These are phyloP conservation scores for Lactifluus piperatus DNA, from an alignment of 768 basidiomycete genomes.

Conservation along the genomic window DNA sequence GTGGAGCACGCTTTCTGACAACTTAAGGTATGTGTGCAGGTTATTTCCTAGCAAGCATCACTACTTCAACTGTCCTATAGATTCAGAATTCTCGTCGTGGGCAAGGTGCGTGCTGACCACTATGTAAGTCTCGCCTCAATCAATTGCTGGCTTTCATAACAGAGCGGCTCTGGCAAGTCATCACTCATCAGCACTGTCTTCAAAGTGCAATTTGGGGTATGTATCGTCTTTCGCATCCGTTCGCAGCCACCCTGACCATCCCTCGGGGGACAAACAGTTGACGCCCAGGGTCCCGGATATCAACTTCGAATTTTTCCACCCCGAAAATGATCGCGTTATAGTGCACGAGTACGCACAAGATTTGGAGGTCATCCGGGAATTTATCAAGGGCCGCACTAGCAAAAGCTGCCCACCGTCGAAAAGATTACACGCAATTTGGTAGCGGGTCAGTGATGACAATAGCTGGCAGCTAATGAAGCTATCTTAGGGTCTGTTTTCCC, in stretches of 20 bases:
- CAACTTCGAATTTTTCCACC: not conserved
- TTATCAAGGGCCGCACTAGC: not conserved
- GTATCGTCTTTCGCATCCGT: not conserved
- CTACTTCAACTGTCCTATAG: not conserved
- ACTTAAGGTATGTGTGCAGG: not conserved
- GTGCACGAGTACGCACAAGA: not conserved
- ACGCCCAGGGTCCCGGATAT: not conserved
- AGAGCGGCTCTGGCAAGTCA: slow-evolving; percentile 6
- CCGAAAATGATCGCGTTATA: not conserved
- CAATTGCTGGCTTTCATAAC: not conserved
- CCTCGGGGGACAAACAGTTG: not conserved
- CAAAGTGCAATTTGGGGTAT: not conserved
- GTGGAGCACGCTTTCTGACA: not conserved
- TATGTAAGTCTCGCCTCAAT: not conserved
- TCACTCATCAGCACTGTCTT: slow-evolving; percentile 1
- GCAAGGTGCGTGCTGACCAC: not conserved
- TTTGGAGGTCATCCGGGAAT: not conserved
- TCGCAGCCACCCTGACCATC: not conserved
- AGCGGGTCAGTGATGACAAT: not conserved
- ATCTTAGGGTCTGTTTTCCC: slow-evolving; percentile 4
- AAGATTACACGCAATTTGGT: slow-evolving; percentile 6
- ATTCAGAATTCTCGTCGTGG: not conserved
- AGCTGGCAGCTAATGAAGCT: not conserved
- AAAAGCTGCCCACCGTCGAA: not conserved
- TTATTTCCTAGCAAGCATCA: not conserved